A percentile compares a stretch with the other conserved stretches of the same genome.
Conservation (phyloP, 2,329 filamentous ascomycete species). For the Penicillium sp. region DNA sequence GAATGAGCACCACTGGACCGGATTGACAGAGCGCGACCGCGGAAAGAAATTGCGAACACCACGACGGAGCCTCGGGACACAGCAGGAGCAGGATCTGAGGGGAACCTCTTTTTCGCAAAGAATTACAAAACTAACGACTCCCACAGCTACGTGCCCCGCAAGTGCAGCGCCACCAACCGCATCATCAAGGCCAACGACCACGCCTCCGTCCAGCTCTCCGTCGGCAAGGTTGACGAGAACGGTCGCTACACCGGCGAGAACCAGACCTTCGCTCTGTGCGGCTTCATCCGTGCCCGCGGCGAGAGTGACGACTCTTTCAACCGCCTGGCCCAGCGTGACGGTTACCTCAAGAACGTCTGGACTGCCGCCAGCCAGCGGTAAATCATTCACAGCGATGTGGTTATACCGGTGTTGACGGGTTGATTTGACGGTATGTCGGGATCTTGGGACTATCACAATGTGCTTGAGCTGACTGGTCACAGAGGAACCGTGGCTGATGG, state of each 20-base stretch:
- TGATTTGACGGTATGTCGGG: conserved; percentile 30
- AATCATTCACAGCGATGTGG: conserved; percentile 26
- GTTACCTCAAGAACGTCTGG: conserved; percentile 97
- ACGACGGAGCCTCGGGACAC: conserved; percentile 8
- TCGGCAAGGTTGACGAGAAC: conserved; percentile 99
- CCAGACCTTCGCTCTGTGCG: conserved; percentile 95
- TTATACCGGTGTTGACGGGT: conserved; percentile 30
- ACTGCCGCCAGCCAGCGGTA: conserved; percentile 64
- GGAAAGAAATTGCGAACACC: conserved; percentile 8
- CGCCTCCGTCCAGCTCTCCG: conserved; percentile 93
- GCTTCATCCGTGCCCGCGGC: conserved; percentile 96
- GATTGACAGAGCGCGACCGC: neutral
- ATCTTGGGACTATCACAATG: neutral
- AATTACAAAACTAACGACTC: conserved; percentile 11
- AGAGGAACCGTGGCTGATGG: conserved; percentile 28
- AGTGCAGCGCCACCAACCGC: conserved; percentile 98
- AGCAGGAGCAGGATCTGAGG: neutral
- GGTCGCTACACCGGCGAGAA: conserved; percentile 96
- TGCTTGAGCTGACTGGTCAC: neutral
- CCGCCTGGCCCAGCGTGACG: conserved; percentile 92
- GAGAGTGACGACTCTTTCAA: conserved; percentile 97
- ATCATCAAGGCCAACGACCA: conserved; percentile 99
- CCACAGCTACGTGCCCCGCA: conserved; percentile 90
- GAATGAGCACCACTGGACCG: conserved; percentile 4
- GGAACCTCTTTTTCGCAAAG: conserved; percentile 6